Conservation (phyloP, 257 asterid species). For the Petrea volubilis region DNA sequence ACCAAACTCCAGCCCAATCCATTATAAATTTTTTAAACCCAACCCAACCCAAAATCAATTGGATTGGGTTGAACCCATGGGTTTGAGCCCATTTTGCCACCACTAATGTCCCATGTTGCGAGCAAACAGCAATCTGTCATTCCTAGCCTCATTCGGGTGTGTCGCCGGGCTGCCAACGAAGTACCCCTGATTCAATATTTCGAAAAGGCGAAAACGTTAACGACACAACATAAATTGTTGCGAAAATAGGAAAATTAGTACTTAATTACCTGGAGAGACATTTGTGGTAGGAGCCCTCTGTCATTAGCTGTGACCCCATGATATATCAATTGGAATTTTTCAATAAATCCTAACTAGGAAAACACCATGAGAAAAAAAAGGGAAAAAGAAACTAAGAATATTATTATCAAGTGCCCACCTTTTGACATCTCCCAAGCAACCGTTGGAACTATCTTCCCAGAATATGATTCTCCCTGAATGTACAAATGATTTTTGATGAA, state of each 20-base stretch:
- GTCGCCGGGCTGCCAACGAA: slow-evolving; percentile 35
- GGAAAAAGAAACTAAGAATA: not conserved
- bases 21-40: too few species aligned
- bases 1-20: too few species aligned
- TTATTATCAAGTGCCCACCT: slow-evolving; percentile 12
- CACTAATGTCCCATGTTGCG: slow-evolving; percentile 37
- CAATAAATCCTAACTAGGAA: not conserved
- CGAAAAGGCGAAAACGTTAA: not conserved
- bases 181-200: slow-evolving; percentile 36
- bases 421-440: slow-evolving; percentile 32
- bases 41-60: too few species aligned
- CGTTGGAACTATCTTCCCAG: slow-evolving; percentile 36
- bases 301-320: slow-evolving; percentile 33
- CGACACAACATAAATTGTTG: not conserved
- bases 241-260: not conserved
- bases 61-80: too few species aligned
- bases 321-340: not conserved
- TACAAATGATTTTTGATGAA: slow-evolving; percentile 29
- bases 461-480: slow-evolving; percentile 46
- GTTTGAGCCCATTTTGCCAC: too few species aligned
- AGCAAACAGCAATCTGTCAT: slow-evolving; percentile 34
- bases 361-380: not conserved
- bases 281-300: slow-evolving; percentile 30
- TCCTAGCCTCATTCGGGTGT: slow-evolving; percentile 15
- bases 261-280: slow-evolving; percentile 32